Base-by-base conservation (phyloP, 169 alveolate species). In the Cryptosporidium meleagridis region DNA sequence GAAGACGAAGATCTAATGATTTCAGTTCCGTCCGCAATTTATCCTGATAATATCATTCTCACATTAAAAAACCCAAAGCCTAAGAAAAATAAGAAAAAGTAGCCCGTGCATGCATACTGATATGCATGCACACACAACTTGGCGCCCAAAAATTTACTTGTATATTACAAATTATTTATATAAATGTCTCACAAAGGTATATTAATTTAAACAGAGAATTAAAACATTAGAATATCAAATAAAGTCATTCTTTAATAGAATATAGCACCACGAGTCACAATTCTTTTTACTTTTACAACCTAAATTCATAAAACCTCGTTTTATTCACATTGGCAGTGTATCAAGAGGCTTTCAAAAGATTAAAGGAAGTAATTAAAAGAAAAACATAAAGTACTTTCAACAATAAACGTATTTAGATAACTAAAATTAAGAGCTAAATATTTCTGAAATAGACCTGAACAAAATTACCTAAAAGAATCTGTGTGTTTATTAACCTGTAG, bases 11-110 rank as follows among this genome's bases (percentile, higher is more conserved):
- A 55, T 48, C 61, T 45, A 2, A 61, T 80, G 67, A 80, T 80
- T 33, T 80, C 89, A 2, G 89, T 80, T 3, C 89, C 89, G 26
- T 80, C 89, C 23, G 72, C 89, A 0, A 65, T 80, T 62, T 80
- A 80, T 39, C 89, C 89, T 7, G 89, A 80, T 52, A 80, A 80
- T 31, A 80, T 80, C 3, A 31, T 80, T 16, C 75, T 80, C 23
- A 80, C 75, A 29, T 18, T 80, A 9, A 59, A 67, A 12, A 80
- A 26, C 9, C 68, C 55, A 21, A 80, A 59, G 65, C 69, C 39
- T 0, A 80, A 67, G 53, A 21, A 48, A n/a, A 61, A 80, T 14
- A 75, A 58, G 55, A 59, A 75, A 41, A 55, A 75, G 48, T 65
- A 48, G 6, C 23, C 7, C 3, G 5, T 41, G 35, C 52, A 44